Evolutionary conservation across 495 filamentous ascomycete genomes (phyloP), one percentile per base, ranked within the genome.

Genomic region (Lindgomyces ingoldianus): DNA sequence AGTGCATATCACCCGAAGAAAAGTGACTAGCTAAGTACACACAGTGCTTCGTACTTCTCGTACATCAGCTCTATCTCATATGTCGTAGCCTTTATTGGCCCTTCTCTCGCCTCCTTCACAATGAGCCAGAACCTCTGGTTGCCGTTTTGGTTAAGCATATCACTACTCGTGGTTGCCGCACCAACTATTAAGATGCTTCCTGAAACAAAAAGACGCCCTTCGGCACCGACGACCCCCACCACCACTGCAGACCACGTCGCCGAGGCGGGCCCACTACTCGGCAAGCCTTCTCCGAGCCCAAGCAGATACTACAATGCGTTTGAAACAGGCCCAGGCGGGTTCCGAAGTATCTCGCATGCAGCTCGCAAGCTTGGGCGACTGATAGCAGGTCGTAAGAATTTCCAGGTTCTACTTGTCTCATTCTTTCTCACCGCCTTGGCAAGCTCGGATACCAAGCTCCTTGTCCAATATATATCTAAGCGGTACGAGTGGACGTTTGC

Each of bases 401-500:
- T 71, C 42, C 64, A 68, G 26, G 24, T 68, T 10, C 55, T 71
- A 8, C 44, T 71, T n/a, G 41, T 29, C 9, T 67, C 63, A 4
- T 71, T 68, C 52, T 65, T 67, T 25, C 59, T 71, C 19, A 66
- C 68, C 2, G 58, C 64, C 3, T 60, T 71, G 3, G 68, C 68
- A 3, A 71, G 68, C 55, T 65, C 60, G 1, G 63, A 71, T 33
- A 71, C 68, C 1, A 66, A 62, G 21, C 30, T 71, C 3, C 64
- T 71, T 6, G 64, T 71, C 6, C 68, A 65, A 25, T 71, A 71
- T 49, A 71, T 71, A 27, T 71, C 68, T 3, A 68, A 68, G 46
- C 46, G 68, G n/a, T 71, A 71, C 42, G 41, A 63, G 27, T 71
- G 68, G 68, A 68, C 48, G 11, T 71, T 71, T 45, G 68, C 64